Base-by-base conservation (phyloP, 306 rosid species). In the Parietaria judaica region DNA sequence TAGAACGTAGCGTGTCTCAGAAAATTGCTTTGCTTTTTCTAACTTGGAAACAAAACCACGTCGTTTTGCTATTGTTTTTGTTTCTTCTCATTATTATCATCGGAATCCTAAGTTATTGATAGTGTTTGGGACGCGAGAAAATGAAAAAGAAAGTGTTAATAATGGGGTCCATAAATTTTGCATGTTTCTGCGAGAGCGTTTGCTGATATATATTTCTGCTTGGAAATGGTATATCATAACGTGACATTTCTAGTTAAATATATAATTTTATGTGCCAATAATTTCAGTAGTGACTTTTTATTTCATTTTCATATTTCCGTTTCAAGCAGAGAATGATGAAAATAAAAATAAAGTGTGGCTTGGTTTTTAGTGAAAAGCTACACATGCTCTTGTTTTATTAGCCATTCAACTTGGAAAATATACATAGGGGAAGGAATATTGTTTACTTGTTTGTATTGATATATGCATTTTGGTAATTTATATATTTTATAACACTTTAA, bases 91-190 rank as follows among this genome's bases (percentile, higher is more conserved):
- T 67, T 51, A 61, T 50, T 3, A 68, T 48, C 45, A 56, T 71
- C 61, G 60, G 86, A 84, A 84, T 88, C 89, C 85, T 51, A 84
- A 70, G 86, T 69, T 74, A 57, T 64, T 64, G 87, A 80, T 57
- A 55, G 68, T 41, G 45, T 41, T 70, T 70, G 63, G 59, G 57
- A 58, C 36, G 61, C 12, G n/a, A 11, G 60, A 66, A 51, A 56
- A 66, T 41, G 61, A 35, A 47, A 70, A 50, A 36, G 46, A 61
- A 34, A 14, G 31, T 51, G 53, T 51, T 58, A 58, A 11, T 39
- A 23, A 23, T 43, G 36, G 66, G 78, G 67, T 45, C 66, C 45
- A 41, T 41, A 8, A 67, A 70, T 71, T 51, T 17, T 14, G 41
- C 31, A 56, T 58, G 15, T 61, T 35, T 56, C 44, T n/a, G 61